These are phyloP conservation scores for Mycena floridula DNA, from an alignment of 768 basidiomycete species.

Conservation along the genomic window DNA sequence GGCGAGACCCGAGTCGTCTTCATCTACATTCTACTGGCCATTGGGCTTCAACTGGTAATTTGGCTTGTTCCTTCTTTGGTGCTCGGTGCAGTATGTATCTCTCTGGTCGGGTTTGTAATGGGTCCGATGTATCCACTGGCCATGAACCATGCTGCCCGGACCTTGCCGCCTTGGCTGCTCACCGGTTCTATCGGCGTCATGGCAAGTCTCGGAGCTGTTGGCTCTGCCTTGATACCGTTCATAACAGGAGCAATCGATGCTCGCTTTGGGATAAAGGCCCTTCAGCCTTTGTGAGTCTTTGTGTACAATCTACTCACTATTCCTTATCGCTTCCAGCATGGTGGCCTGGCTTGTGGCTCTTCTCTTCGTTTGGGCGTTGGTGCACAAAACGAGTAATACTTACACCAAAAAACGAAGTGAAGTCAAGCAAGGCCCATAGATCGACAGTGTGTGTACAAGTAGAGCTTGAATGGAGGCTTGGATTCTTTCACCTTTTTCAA, in stretches of 20 bases:
- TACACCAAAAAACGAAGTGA: too few relatives aligned
- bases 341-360: background rate
- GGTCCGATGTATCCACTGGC: slow-evolving; percentile 32
- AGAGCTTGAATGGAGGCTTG: too few relatives aligned
- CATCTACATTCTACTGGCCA: slow-evolving; percentile 27
- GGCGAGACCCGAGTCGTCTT: slow-evolving; percentile 30
- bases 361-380: slow-evolving; percentile 4
- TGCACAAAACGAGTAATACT: too few relatives aligned
- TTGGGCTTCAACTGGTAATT: slow-evolving; percentile 30
- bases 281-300: slow-evolving; percentile 20
- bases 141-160: slow-evolving; percentile 14
- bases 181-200: slow-evolving; percentile 12
- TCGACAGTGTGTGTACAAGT: too few relatives aligned
- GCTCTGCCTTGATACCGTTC: slow-evolving; percentile 21
- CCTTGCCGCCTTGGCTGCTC: slow-evolving; percentile 12
- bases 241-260: slow-evolving; percentile 19
- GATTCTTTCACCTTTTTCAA: too few relatives aligned
- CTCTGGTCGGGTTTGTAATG: slow-evolving; percentile 31
- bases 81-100: slow-evolving; percentile 29
- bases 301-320: background rate
- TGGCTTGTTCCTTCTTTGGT: slow-evolving; percentile 32
- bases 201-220: slow-evolving; percentile 18
- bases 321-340: background rate
- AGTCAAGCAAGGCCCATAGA: too few relatives aligned
- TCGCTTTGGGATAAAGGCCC: slow-evolving; percentile 16